phyloP scores from a whole-genome alignment of 2,329 filamentous ascomycete species.

The Ceratocystis huliohia region DNA sequence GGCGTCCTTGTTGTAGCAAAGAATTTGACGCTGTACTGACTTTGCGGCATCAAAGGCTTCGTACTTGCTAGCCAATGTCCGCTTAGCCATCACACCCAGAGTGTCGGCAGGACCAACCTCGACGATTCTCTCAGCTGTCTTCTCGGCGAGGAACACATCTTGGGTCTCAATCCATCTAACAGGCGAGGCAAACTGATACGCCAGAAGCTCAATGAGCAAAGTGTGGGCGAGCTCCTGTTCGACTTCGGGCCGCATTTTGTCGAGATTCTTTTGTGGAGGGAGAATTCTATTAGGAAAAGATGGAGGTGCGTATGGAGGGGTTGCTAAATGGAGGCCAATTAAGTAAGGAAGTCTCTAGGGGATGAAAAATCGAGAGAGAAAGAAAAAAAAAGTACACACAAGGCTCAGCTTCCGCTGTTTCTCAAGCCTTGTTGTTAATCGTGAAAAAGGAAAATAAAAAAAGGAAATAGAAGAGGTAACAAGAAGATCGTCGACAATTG shows the following conservation, averaged over 20 bases:
- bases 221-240: slow-evolving; percentile 99
- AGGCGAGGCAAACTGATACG: slow-evolving; percentile 97
- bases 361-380: slow-evolving; percentile 8
- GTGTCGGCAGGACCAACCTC: slow-evolving; percentile 96
- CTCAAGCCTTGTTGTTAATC: slow-evolving; percentile 8
- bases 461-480: slow-evolving; percentile 8
- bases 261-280: slow-evolving; percentile 15
- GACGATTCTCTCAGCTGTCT: slow-evolving; percentile 91
- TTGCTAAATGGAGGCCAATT: slow-evolving; percentile 3
- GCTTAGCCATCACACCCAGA: slow-evolving; percentile 91
- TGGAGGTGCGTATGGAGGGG: slow-evolving; percentile 9
- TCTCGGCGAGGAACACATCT: slow-evolving; percentile 96
- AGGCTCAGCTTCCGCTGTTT: slow-evolving; percentile 14
- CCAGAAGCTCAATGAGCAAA: slow-evolving; percentile 92
- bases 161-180: slow-evolving; percentile 99
- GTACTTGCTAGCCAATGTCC: slow-evolving; percentile 91
- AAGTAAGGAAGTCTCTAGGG: not conserved
- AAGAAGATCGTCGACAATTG: slow-evolving; percentile 10
- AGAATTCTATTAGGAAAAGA: slow-evolving; percentile 10
- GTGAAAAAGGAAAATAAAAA: no score
- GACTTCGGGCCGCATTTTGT: slow-evolving; percentile 88
- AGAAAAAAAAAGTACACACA: slow-evolving; percentile 6
- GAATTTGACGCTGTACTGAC: slow-evolving; percentile 89
- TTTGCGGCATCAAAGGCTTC: slow-evolving; percentile 97
- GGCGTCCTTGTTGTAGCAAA: slow-evolving; percentile 98